These are phyloP conservation scores for Hygrophila difformis DNA, from an alignment of 257 asterid species.

Conservation along the genomic window DNA sequence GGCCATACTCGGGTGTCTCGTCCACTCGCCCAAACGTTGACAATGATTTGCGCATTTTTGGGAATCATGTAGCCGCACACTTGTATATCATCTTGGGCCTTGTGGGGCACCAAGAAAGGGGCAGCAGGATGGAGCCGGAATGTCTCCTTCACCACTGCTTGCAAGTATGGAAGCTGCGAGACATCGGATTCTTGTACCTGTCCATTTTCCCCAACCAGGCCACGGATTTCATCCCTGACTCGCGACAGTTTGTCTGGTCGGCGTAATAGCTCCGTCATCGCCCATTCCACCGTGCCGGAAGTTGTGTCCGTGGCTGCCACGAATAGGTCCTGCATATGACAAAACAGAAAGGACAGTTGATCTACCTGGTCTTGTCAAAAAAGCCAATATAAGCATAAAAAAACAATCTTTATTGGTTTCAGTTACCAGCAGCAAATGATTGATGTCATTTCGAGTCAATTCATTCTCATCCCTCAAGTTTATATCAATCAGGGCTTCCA, in stretches of 20 bases:
- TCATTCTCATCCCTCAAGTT: constrained; percentile 13
- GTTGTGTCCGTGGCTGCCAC: constrained; percentile 24
- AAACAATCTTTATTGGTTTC: too few relatives aligned
- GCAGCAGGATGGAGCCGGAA: constrained; percentile 28
- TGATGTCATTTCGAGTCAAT: constrained; percentile 11
- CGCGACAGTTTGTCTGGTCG: constrained; percentile 13
- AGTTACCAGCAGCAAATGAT: constrained; percentile 12
- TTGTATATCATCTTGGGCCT: constrained; percentile 12
- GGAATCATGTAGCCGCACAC: constrained; percentile 25
- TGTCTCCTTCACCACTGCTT: constrained; percentile 29
- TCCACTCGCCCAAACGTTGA: constrained; percentile 33
- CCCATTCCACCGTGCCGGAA: constrained; percentile 27
- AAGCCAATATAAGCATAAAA: neutral
- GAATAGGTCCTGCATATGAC: constrained; percentile 14
- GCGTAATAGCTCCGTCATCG: constrained; percentile 29
- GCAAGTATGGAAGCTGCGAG: constrained; percentile 16
- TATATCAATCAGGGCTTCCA: constrained; percentile 16
- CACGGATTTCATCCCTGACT: constrained; percentile 12
- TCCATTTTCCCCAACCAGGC: constrained; percentile 1
- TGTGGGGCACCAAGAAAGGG: constrained; percentile 26
- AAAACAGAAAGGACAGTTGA: neutral
- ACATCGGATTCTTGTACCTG: constrained; percentile 23
- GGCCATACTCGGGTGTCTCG: constrained; percentile 25
- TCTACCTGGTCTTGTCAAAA: neutral
- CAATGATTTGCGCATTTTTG: constrained; percentile 16